These are phyloP conservation scores for Nicotiana noctiflora DNA, from an alignment of 257 asterid species.

Conservation along the genomic window DNA sequence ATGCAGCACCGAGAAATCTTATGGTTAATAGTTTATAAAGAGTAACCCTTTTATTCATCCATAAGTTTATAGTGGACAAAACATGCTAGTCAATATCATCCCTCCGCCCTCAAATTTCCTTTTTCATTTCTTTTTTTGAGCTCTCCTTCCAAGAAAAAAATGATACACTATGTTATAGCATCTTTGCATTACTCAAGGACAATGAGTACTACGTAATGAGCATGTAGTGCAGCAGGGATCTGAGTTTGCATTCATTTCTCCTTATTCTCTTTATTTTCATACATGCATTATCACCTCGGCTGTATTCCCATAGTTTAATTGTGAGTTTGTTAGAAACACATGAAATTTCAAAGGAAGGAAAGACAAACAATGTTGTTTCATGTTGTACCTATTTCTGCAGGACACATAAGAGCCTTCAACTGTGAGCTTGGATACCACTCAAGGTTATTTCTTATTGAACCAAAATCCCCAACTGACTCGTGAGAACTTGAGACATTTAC, in stretches of 20 bases:
- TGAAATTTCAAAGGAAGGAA: not conserved
- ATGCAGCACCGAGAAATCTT: not conserved
- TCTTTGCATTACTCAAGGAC: not conserved
- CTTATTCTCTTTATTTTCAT: not conserved
- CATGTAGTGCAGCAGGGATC: not conserved
- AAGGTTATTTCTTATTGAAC: constrained; percentile 15
- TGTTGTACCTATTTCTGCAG: constrained; percentile 33
- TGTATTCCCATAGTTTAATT: not conserved
- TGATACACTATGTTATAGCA: not conserved
- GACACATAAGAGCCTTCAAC: constrained; percentile 6
- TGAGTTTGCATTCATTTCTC: not conserved
- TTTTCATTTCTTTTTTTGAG: not conserved
- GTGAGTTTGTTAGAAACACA: constrained; percentile 9
- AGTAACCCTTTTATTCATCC: not conserved
- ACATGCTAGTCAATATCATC: not conserved
- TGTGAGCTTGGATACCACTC: constrained; percentile 15
- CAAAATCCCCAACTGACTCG: constrained; percentile 12
- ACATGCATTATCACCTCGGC: not conserved
- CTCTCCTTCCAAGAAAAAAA: not conserved
- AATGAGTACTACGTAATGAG: not conserved
- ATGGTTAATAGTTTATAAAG: not conserved
- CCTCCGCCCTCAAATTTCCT: constrained; percentile 3
- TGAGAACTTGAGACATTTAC: constrained; percentile 7
- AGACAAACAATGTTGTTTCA: not conserved
- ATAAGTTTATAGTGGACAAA: not conserved